A percentile compares a stretch with the other conserved stretches of the same genome.
These are phyloP conservation scores for Aspergillus ruber DNA, from an alignment of 2,329 filamentous ascomycete genomes.

Conservation along the genomic window DNA sequence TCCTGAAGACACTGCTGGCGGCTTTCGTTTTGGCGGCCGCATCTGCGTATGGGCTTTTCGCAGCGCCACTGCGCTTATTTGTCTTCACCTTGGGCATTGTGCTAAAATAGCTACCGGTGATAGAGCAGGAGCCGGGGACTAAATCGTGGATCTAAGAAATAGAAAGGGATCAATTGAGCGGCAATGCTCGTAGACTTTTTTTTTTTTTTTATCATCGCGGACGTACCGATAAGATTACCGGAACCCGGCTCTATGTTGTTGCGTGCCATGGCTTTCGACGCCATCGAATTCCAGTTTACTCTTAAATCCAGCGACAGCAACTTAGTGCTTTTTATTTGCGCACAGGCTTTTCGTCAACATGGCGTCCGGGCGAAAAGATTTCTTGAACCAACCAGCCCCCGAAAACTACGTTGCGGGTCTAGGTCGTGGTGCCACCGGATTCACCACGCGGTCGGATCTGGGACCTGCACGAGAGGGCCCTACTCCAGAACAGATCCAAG, in stretches of 20 bases:
- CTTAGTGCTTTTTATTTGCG: neutral
- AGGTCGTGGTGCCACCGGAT: slow-evolving; percentile 93
- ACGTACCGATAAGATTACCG: slow-evolving; percentile 20
- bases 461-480: slow-evolving; percentile 92
- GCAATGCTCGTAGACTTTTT: slow-evolving; percentile 2
- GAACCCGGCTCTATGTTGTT: slow-evolving; percentile 16
- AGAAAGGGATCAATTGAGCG: slow-evolving; percentile 8
- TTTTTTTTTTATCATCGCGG: neutral
- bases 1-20: slow-evolving; percentile 87
- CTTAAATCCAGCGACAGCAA: slow-evolving; percentile 2
- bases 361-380: slow-evolving; percentile 66
- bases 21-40: slow-evolving; percentile 44
- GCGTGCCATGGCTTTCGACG: slow-evolving; percentile 1
- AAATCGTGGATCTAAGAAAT: neutral
- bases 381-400: slow-evolving; percentile 76
- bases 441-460: slow-evolving; percentile 93
- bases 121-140: neutral
- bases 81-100: slow-evolving; percentile 50
- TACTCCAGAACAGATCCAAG: slow-evolving; percentile 96
- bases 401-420: slow-evolving; percentile 93
- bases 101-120: neutral
- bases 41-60: slow-evolving; percentile 34
- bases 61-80: slow-evolving; percentile 48
- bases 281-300: neutral
- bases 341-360: slow-evolving; percentile 33